Base-by-base conservation (phyloP, 2,329 filamentous ascomycete species). In the Pezicula carpinea region DNA sequence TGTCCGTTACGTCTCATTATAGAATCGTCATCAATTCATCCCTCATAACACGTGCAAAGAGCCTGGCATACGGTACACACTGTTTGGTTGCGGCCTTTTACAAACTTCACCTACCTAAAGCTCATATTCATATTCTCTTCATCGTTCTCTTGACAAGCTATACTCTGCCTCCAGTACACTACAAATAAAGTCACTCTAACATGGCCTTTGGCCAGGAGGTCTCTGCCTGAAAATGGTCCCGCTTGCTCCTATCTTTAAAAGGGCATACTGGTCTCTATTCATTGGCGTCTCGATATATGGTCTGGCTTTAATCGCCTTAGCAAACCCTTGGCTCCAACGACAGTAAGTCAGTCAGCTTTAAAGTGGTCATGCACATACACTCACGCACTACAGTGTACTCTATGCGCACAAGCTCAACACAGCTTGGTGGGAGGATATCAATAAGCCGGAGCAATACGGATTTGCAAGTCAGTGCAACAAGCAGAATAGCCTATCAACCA, bases 361-460 rank as follows among this genome's bases (percentile, higher is more conserved):
- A 29, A 38, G 4, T 17, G 13, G 39, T 23, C 5, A 17, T 39
- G 29, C 15, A 32, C 21, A 46, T 35, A 39, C n/a, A 26, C 47
- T 50, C 33, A 23, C 47, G 36, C 13, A 11, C 26, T 41, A 33
- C 50, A 56, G 90, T 62, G 83, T 86, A 19, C 66, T 96, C 5
- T 99, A 97, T 64, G 83, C 85, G 22, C 85, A 97, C 67, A 87
- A 85, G 52, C 65, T 96, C 55, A 84, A 89, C 53, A 85, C 83
- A 3, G 73, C 79, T 3, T 80, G 77, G 64, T 90, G 82, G 78
- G 75, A 85, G 54, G 80, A 95, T 62, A 65, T 91, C 36, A 80
- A 89, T 52, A 74, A 82, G 49, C 88, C 90, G 0, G 87, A 95
- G 63, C 77, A 79, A 55, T 95, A 89, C 75, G 91, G 91, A 0